Percentiles rank a stretch among this genome's conserved stretches.
phyloP scores from a whole-genome alignment of 495 filamentous ascomycete genomes.

The Penicillium manginii region DNA sequence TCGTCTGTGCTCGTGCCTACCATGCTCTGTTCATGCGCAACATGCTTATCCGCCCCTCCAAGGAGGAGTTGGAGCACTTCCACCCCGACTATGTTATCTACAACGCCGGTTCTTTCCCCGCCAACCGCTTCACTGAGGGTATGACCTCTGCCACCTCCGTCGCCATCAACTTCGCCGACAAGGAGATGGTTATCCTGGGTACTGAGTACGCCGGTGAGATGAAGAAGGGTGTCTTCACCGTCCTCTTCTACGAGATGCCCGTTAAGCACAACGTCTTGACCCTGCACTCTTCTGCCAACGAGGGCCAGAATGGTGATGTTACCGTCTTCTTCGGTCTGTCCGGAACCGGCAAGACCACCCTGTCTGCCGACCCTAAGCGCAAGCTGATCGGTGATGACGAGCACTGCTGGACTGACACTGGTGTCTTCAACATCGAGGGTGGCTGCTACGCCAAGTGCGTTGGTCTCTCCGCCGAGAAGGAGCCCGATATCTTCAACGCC shows the following conservation, averaged over 20 bases:
- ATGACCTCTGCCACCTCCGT: slow-evolving; percentile 96
- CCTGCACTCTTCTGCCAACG: slow-evolving; percentile 92
- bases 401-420: slow-evolving; percentile 97
- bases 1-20: slow-evolving; percentile 98
- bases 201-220: slow-evolving; percentile 99
- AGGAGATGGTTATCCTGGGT: slow-evolving; percentile 98
- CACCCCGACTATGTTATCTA: slow-evolving; percentile 99
- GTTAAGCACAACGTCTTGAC: slow-evolving; percentile 99
- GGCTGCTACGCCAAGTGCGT: slow-evolving; percentile 99
- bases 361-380: slow-evolving; percentile 96
- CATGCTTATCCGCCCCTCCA: slow-evolving; percentile 95
- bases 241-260: slow-evolving; percentile 99
- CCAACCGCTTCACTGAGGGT: slow-evolving; percentile 95
- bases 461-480: slow-evolving; percentile 96
- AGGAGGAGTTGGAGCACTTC: slow-evolving; percentile 92
- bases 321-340: slow-evolving; percentile 99
- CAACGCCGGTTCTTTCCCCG: slow-evolving; percentile 97
- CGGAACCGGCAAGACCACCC: slow-evolving; percentile 96
- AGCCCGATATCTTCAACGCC: slow-evolving; percentile 96
- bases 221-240: slow-evolving; percentile 99
- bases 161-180: slow-evolving; percentile 85
- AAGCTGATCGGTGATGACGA: slow-evolving; percentile 97
- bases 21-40: slow-evolving; percentile 99
- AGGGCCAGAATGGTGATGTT: slow-evolving; percentile 85
- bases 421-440: slow-evolving; percentile 99